Base-by-base conservation (phyloP, 1,139 yeast genomes). In the Suhomyces bokatorum region DNA sequence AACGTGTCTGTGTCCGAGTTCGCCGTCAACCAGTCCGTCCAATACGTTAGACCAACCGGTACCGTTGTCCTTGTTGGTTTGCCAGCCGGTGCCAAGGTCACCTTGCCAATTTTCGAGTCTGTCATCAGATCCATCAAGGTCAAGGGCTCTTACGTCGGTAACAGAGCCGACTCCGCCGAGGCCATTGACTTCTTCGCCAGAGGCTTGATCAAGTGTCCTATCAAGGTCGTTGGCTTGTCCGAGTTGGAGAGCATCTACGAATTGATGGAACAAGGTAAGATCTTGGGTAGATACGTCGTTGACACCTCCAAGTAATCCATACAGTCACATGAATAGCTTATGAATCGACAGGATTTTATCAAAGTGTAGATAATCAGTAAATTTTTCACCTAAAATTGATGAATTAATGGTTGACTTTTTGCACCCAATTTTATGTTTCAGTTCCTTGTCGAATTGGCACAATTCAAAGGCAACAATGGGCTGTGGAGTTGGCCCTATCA, bases 161-260 rank as follows among this genome's bases (percentile, higher is more conserved):
- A 84, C 79, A 80, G 91, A 73, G 87, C 86, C 51, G 90, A 85
- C 64, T 77, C 88, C 35, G 76, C 86, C 54, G 90, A 83, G 67
- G 90, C 91, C 45, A 66, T 85, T 55, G 89, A 84, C 57, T 84
- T 84, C 76, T 85, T 83, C 65, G 44, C 77, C 47, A 77, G 89
- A 72, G 90, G 90, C 46, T 70, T 81, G 58, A 80, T 84, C 56
- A 74, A 78, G 59, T 80, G 88, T 49, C 87, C 89, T 56, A 83
- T 83, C 67, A 80, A 82, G 71, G 62, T 85, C 59, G 85, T 82
- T 48, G 87, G 87, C 31, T 73, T 85, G 58, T 78, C 86, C 40
- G 82, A 81, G 57, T 72, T 84, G 55, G 81, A 85, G 58, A 62
- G 66, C 45, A 81, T 83, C 54, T 85, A 78, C 69, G 77, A 81